Percentiles rank a stretch among this genome's conserved stretches.
These are phyloP conservation scores for Dichomitus squalens DNA, from an alignment of 1,284 basidiomycete genomes.

Conservation along the genomic window DNA sequence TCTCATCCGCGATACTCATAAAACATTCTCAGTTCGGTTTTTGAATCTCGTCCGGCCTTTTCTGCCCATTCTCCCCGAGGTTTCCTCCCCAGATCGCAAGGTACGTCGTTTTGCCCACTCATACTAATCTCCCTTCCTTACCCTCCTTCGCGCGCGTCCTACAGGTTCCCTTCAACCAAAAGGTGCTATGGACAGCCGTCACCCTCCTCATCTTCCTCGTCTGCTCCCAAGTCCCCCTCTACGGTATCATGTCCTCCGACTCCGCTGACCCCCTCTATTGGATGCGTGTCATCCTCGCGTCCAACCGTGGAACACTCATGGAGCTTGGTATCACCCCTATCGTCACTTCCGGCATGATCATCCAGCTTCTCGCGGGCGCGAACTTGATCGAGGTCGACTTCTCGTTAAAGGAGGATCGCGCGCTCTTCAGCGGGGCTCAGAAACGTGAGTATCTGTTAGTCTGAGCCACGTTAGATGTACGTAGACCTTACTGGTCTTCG, in stretches of 20 bases:
- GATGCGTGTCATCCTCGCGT: slow-evolving; percentile 99
- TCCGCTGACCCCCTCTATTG: slow-evolving; percentile 98
- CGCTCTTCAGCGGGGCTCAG: slow-evolving; percentile 94
- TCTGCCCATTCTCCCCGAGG: slow-evolving; percentile 92
- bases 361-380: slow-evolving; percentile 97
- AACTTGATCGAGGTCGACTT: slow-evolving; percentile 99
- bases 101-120: slow-evolving; percentile 42
- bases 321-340: slow-evolving; percentile 98
- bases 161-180: slow-evolving; percentile 94
- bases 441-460: slow-evolving; percentile 75
- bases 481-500: not conserved
- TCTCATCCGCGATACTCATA: slow-evolving; percentile 2
- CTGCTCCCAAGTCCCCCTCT: slow-evolving; percentile 95
- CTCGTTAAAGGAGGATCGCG: slow-evolving; percentile 94
- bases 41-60: slow-evolving; percentile 95
- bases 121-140: not conserved
- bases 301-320: slow-evolving; percentile 98
- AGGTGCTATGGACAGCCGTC: slow-evolving; percentile 95
- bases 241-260: slow-evolving; percentile 98
- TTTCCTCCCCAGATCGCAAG: slow-evolving; percentile 95
- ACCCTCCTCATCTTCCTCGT: slow-evolving; percentile 98
- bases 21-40: slow-evolving; percentile 77
- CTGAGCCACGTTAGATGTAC: not conserved
- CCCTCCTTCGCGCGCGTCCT: not conserved
- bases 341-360: slow-evolving; percentile 98